Base-by-base conservation (phyloP, 129 eudicot genomes). In the Calendula officinalis region DNA sequence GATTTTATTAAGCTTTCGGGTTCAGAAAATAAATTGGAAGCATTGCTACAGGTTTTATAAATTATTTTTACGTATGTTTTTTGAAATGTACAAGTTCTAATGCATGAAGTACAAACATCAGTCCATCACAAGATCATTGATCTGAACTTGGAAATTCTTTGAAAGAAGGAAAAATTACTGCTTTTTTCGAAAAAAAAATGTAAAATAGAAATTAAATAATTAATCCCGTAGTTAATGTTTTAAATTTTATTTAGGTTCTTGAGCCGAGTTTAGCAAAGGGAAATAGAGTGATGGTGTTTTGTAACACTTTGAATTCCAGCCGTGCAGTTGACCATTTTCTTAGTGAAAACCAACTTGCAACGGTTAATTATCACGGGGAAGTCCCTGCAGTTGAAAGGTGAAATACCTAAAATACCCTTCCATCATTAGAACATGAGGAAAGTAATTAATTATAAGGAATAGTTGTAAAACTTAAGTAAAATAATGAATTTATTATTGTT, bases 251-350 rank as follows among this genome's bases (percentile, higher is more conserved):
- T 53, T 71, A 91, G 98, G 96, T 91, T 76, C 95, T 91, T 5
- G 96, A 91, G 74, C 98, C 98, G 43, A 91, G 98, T 83, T 83
- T 91, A 75, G 88, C 96, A 11, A 91, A 88, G 70, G 98, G 98
- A 47, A 91, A 91, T 45, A 79, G 83, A 66, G 91, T 91, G 64
- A 91, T 91, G 98, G 98, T 91, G 49, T 88, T 91, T 68, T 91
- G 98, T 55, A 91, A 91, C 62, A 91, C 98, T 4, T 75, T 88
- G 73, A 84, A 81, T 73, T 91, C 98, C 45, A 87, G 98, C 46
- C 98, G 98, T 62, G 98, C 98, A 6, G 96, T 91, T 51, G 98
- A 91, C 64, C 96, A 91, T 75, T 88, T 84, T 55, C 81, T 91
- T 56, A 33, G 58, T 66, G 96, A 91, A 77, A 91, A 87, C 62